Evolutionary conservation across 2,329 filamentous ascomycete species (phyloP).

Genomic region (Juglanconis sp.): DNA sequence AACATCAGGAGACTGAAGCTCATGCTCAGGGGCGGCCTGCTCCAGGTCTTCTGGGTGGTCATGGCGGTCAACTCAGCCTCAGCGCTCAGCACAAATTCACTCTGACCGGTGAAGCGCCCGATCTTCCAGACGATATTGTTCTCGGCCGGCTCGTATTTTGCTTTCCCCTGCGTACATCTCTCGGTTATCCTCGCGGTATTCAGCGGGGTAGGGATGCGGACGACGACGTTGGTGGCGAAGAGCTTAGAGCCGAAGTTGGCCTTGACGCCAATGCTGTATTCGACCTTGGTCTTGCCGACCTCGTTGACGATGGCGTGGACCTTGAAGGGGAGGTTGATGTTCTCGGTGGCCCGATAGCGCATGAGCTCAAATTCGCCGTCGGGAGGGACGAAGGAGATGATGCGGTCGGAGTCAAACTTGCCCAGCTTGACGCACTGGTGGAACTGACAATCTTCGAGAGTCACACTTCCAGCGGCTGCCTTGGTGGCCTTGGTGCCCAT

Average conservation of each 20-base stretch:
- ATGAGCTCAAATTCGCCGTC: conserved; percentile 98
- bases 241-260: conserved; percentile 96
- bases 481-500: conserved; percentile 86
- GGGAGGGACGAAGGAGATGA: conserved; percentile 94
- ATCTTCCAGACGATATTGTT: conserved; percentile 99
- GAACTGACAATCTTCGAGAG: conserved; percentile 96
- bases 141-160: conserved; percentile 96
- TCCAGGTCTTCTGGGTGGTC: conserved; percentile 98
- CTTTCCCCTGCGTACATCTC: conserved; percentile 91
- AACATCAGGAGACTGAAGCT: conserved; percentile 97
- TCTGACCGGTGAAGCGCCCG: conserved; percentile 95
- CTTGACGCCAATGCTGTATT: conserved; percentile 96
- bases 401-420: conserved; percentile 93
- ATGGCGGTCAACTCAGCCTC: conserved; percentile 92
- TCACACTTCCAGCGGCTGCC: conserved; percentile 91
- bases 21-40: conserved; percentile 83
- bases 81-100: conserved; percentile 90
- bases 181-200: conserved; percentile 95
- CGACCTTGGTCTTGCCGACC: conserved; percentile 92
- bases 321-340: conserved; percentile 98
- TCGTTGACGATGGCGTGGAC: conserved; percentile 98
- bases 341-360: conserved; percentile 96
- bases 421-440: conserved; percentile 98
- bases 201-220: conserved; percentile 90
- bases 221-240: conserved; percentile 93